Base-by-base conservation (phyloP, 768 basidiomycete species). In the Lyophyllum atratum region DNA sequence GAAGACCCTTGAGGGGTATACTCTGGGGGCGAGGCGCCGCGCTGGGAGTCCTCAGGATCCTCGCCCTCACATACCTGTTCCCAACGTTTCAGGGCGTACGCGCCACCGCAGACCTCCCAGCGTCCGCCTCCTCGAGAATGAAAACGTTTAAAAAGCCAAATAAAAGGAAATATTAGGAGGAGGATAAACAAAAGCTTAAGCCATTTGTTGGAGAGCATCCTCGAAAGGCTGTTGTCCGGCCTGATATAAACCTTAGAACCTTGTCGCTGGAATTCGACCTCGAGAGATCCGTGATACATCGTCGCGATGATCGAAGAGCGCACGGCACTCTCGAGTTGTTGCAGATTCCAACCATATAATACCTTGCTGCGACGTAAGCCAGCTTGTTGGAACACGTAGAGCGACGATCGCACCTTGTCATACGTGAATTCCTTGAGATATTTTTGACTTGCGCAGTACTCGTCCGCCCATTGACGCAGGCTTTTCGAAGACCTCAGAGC, bases 121-220 rank as follows among this genome's bases (percentile, higher is more conserved):
- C 75, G 72, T 0, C 89, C 92, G 6, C 92, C 92, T 9, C 90
- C 90, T 0, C 72, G 74, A 5, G 75, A 65, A 62, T 86, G 79
- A 70, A 89, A 88, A 4, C 85, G 83, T 67, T 85, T 85, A 71
- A 84, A 92, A 3, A 93, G 70, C 91, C 90, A 93, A 59, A 93
- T 79, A 68, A 92, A 85, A 0, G 91, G 92, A 66, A 84, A 93
- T 56, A 94, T 77, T 56, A 92, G 70, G 12, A 86, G 76, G 55
- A 93, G 74, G 64, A 86, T 84, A 21, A 86, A 78, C 12, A 93
- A 66, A 62, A 89, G 77, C 61, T 85, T 86, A 64, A 93, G 70
- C 84, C 87, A 92, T 59, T 77, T 80, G 61, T 85, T 86, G 25
- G 86, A 87, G 40, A 92, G 80, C 60, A 81, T 79, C 45, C 87